Evolutionary conservation across 306 rosid genomes (phyloP), one percentile per base, ranked within the genome.

Genomic region (Macrotyloma uniflorum): DNA sequence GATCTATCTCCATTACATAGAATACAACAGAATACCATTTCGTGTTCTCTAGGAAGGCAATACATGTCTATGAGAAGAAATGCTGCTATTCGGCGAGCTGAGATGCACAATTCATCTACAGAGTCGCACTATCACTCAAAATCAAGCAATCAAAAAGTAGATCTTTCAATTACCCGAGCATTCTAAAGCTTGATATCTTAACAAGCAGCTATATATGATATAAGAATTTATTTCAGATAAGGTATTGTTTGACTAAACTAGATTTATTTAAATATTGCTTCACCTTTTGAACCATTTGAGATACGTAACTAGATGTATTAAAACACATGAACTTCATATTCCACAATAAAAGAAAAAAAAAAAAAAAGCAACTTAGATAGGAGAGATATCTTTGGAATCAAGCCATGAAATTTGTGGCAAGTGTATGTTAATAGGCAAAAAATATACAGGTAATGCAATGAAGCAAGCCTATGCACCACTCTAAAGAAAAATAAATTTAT

Each of bases 1-100:
- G 47, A 20, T 68, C 24, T 43, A 28, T 42, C 26, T 30, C 58
- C 49, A 63, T 32, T 45, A 32, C 40, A 78, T 45, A 20, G 20
- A 78, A 58, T 22, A 78, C 42, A 67, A 58, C 6, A 43, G 30
- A 58, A 55, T 57, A 70, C 51, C 28, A 70, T 24, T 46, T 43
- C 1, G 7, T 54, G 49, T 59, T 16, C 32, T 49, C 26, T 15
- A 33, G 18, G 50, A 53, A 66, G 15, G 33, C 10, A 78, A 30
- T 30, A 8, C 30, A 58, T 20, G 13, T 42, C 70, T 18, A 45
- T 42, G n/a, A 43, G 40, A 68, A 68, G 38, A 77, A 35, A 53
- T 63, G 65, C 22, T 66, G 57, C 8, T 18, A 54, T 43, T 69
- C 23, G 36, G 24, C 35, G n/a, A 42, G 20, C 42, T 59, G 53